Evolutionary conservation across 1,284 basidiomycete species (phyloP).

Genomic region (Peniophora sp.): DNA sequence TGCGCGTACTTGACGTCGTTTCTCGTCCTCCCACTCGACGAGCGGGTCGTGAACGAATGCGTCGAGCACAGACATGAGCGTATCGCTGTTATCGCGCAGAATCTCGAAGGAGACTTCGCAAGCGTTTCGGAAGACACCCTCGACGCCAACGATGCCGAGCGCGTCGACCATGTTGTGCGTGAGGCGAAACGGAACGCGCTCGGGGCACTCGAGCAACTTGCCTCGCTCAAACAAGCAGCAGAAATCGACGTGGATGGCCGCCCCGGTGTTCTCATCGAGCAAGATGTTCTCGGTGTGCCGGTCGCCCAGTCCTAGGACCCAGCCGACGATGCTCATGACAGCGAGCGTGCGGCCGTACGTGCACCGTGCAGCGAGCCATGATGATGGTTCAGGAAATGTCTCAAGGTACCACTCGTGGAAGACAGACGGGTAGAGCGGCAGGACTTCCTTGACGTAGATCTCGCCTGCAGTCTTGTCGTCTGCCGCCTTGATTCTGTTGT

Average conservation of each 20-base stretch:
- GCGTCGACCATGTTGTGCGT: conserved; percentile 95
- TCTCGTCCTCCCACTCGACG: conserved; percentile 90
- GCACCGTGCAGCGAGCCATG: conserved; percentile 87
- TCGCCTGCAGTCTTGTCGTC: conserved; percentile 45
- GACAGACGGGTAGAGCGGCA: conserved; percentile 68
- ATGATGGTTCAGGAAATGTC: conserved; percentile 93
- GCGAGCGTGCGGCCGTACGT: conserved; percentile 88
- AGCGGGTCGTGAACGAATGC: conserved; percentile 98
- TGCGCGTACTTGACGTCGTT: conserved; percentile 43
- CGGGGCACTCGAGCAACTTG: conserved; percentile 83
- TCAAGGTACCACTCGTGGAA: conserved; percentile 98
- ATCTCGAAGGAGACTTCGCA: conserved; percentile 90
- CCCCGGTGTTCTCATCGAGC: conserved; percentile 83
- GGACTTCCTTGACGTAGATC: conserved; percentile 55
- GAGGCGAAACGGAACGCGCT: conserved; percentile 91
- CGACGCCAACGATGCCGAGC: conserved; percentile 88
- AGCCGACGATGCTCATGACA: conserved; percentile 99
- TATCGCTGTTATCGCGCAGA: conserved; percentile 87
- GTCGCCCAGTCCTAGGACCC: conserved; percentile 95
- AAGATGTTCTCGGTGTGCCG: conserved; percentile 97
- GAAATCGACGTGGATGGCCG: conserved; percentile 95
- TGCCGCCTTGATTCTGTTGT: conserved; percentile 50
- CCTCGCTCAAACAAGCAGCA: conserved; percentile 99
- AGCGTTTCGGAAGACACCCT: conserved; percentile 91
- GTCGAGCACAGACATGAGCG: conserved; percentile 93